Percentiles rank a stretch among this genome's conserved stretches.
phyloP scores from a whole-genome alignment of 306 rosid species.

The Geum urbanum region DNA sequence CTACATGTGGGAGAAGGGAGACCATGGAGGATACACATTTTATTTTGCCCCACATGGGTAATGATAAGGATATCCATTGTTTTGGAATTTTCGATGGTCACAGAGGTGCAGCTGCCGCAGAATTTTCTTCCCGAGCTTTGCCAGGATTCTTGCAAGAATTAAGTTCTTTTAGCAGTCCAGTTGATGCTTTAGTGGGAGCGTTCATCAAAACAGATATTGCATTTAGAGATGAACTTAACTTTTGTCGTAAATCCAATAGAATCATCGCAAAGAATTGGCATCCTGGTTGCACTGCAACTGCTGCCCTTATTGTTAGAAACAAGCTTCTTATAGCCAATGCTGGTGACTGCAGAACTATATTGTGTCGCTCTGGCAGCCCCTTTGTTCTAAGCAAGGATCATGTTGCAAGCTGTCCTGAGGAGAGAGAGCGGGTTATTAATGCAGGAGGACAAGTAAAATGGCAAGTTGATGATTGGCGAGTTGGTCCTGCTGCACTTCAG shows the following conservation, averaged over 20 bases:
- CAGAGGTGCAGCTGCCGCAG: conserved; percentile 95
- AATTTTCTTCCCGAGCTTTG: conserved; percentile 73
- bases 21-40: conserved; percentile 93
- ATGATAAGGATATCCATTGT: conserved; percentile 55
- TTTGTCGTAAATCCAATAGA: conserved; percentile 62
- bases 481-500: conserved; percentile 95
- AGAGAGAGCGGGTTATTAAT: conserved; percentile 72
- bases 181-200: conserved; percentile 61
- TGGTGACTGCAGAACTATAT: conserved; percentile 86
- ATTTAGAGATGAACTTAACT: conserved; percentile 70
- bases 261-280: conserved; percentile 73
- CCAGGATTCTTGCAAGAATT: conserved; percentile 63
- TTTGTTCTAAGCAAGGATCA: conserved; percentile 86
- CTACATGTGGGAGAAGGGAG: conserved; percentile 92
- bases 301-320: conserved; percentile 58
- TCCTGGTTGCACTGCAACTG: conserved; percentile 93
- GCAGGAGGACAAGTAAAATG: conserved; percentile 77
- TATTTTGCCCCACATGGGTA: conserved; percentile 54
- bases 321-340: conserved; percentile 80
- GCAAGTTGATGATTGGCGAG: conserved; percentile 96
- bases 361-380: conserved; percentile 74
- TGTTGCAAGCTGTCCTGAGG: conserved; percentile 80
- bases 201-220: conserved; percentile 69
- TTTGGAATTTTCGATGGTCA: conserved; percentile 96
- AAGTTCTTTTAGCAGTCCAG: conserved; percentile 53